Evolutionary conservation across 768 basidiomycete genomes (phyloP).

Genomic region (Crassisporium funariophilum): DNA sequence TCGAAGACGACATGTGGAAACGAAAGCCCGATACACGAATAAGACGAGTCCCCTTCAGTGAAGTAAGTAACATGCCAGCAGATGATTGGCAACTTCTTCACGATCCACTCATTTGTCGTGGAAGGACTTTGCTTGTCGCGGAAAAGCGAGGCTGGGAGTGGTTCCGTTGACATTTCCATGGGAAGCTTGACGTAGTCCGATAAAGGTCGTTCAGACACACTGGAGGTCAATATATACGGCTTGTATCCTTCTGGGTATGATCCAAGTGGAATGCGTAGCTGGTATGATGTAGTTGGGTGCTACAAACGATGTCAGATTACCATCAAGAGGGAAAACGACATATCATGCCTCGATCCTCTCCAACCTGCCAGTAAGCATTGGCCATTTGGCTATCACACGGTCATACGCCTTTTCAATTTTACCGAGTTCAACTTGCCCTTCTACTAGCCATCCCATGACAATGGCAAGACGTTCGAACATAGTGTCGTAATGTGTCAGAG

Average conservation of each 20-base stretch:
- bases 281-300: constrained; percentile 25
- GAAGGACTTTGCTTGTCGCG: constrained; percentile 36
- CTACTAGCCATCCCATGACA: constrained; percentile 42
- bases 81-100: constrained; percentile 34
- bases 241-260: constrained; percentile 30
- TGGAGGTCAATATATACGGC: constrained; percentile 35
- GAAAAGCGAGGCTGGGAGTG: constrained; percentile 38
- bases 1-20: constrained; percentile 43
- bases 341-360: constrained; percentile 14
- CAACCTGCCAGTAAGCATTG: constrained; percentile 20
- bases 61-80: constrained; percentile 46
- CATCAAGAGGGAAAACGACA: constrained; percentile 1
- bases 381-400: constrained; percentile 28
- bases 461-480: constrained; percentile 29
- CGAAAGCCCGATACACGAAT: constrained; percentile 42
- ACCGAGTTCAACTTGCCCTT: constrained; percentile 35
- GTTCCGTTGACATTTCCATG: constrained; percentile 28
- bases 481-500: constrained; percentile 37
- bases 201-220: constrained; percentile 32
- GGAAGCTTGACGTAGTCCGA: constrained; percentile 36
- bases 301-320: not conserved
- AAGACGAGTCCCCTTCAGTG: constrained; percentile 20
- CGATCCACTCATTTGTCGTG: constrained; percentile 33
- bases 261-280: constrained; percentile 34
- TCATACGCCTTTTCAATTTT: constrained; percentile 29